Evolutionary conservation across 345 rosid genomes (phyloP).

Genomic region (Carallia pectinifolia): DNA sequence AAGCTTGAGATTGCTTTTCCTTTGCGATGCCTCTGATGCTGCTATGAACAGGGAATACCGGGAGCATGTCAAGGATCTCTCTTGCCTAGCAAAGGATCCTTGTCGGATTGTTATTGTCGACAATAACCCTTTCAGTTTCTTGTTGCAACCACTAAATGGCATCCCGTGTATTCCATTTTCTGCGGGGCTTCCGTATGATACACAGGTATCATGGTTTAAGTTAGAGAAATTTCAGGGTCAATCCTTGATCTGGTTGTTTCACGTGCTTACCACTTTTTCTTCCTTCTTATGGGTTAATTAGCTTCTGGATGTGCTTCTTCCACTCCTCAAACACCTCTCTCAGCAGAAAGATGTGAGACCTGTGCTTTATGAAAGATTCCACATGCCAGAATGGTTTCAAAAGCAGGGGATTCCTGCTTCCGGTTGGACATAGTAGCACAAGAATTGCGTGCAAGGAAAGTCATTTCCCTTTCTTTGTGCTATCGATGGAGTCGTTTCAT

Average conservation of each 20-base stretch:
- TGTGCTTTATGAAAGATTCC: slow-evolving; percentile 66
- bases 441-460: neutral
- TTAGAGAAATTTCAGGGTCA: neutral
- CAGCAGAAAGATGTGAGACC: slow-evolving; percentile 78
- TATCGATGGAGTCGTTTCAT: slow-evolving; percentile 11
- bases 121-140: slow-evolving; percentile 97
- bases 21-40: neutral
- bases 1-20: slow-evolving; percentile 1
- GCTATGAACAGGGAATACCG: slow-evolving; percentile 59
- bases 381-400: slow-evolving; percentile 96
- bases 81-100: slow-evolving; percentile 71
- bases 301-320: slow-evolving; percentile 93
- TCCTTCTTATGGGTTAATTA: slow-evolving; percentile 23
- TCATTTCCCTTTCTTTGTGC: slow-evolving; percentile 14
- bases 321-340: slow-evolving; percentile 86
- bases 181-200: slow-evolving; percentile 71
- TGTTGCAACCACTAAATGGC: slow-evolving; percentile 91
- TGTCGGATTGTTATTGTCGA: slow-evolving; percentile 87
- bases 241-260: neutral
- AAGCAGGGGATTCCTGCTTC: slow-evolving; percentile 87
- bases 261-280: slow-evolving; percentile 4
- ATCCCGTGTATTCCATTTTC: slow-evolving; percentile 95
- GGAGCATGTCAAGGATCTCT: slow-evolving; percentile 95
- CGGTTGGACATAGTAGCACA: slow-evolving; percentile 32
- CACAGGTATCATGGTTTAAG: slow-evolving; percentile 50